A percentile compares a stretch with the other conserved stretches of the same genome.
Evolutionary conservation across 106 monocot species (phyloP).

Genomic region (Dendrobium chrysotoxum): DNA sequence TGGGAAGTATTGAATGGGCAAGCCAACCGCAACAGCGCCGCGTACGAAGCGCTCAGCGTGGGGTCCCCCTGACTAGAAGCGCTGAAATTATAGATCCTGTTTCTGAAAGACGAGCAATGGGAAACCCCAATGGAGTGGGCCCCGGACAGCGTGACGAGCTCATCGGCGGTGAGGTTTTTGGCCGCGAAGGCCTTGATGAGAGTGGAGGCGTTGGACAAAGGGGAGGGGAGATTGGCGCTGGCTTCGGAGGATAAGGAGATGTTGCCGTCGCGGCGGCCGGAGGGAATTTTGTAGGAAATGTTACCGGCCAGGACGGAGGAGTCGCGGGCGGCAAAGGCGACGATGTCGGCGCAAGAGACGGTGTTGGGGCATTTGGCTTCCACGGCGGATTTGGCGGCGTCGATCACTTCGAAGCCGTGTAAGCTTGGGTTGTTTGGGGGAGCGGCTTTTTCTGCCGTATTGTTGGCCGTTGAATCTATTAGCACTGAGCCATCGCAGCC

Average conservation of each 20-base stretch:
- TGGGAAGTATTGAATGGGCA: slow-evolving; percentile 1
- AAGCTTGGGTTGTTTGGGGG: slow-evolving; percentile 41
- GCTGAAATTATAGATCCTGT: slow-evolving; percentile 34
- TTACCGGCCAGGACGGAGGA: slow-evolving; percentile 16
- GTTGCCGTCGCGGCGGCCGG: slow-evolving; percentile 38
- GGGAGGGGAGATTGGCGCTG: slow-evolving; percentile 18
- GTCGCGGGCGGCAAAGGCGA: slow-evolving; percentile 54
- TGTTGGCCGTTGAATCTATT: slow-evolving; percentile 21
- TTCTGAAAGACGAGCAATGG: slow-evolving; percentile 38
- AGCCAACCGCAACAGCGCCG: slow-evolving; percentile 6
- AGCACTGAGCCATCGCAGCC: slow-evolving; percentile 52
- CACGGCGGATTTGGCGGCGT: slow-evolving; percentile 30
- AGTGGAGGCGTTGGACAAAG: slow-evolving; percentile 14
- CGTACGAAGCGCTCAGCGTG: slow-evolving; percentile 7
- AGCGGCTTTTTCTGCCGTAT: slow-evolving; percentile 31
- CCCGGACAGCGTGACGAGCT: slow-evolving; percentile 44
- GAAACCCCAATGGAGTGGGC: slow-evolving; percentile 42
- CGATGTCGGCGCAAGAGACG: slow-evolving; percentile 52
- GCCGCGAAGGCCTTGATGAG: slow-evolving; percentile 22
- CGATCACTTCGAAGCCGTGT: slow-evolving; percentile 47
- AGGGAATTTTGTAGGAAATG: slow-evolving; percentile 29
- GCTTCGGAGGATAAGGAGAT: slow-evolving; percentile 20
- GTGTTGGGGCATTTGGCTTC: slow-evolving; percentile 27
- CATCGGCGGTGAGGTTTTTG: slow-evolving; percentile 30
- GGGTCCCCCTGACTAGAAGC: slow-evolving; percentile 9